Evolutionary conservation across 2,329 filamentous ascomycete genomes (phyloP), one percentile per base, ranked within the genome.

Genomic region (Esteya vermicola): DNA sequence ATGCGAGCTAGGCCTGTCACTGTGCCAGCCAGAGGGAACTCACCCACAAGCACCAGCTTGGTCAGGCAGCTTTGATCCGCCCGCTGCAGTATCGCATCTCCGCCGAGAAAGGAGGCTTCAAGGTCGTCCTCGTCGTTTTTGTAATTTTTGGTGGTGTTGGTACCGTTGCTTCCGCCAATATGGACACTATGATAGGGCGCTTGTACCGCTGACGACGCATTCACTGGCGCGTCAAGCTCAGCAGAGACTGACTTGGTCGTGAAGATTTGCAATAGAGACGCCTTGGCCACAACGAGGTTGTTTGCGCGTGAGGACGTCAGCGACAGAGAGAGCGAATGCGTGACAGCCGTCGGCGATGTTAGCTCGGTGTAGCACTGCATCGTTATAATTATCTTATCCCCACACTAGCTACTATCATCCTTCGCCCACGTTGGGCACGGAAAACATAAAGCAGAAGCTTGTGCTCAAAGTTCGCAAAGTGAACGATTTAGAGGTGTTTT

Each of bases 321-420:
- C 27, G 86, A 75, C 31, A 94, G 63, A 44, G 69, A 73, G 53
- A 95, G 64, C 48, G 88, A 85, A 64, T 94, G 82, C 54, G 85
- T 88, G 62, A 96, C 86, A 57, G 88, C 88, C 58, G 88, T 93
- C 40, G 91, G 88, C 66, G 89, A 83, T 59, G 85, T 78, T 58
- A 98, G 71, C 70, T 98, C 91, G 55, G 85, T 88, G 65, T 96
- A 96, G 70, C 85, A 93, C 75, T 96, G 89, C 89, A 96, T 96
- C 18, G 37, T 46, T 30, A 8, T 13, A 31, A 31, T 8, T 4
- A n/a, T 14, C 13, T 14, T n/a, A n/a, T n/a, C n/a, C n/a, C n/a
- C n/a, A n/a, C n/a, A n/a, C n/a, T n/a, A n/a, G n/a, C n/a, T n/a
- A n/a, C n/a, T n/a, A n/a, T n/a, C n/a, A n/a, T n/a, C n/a, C n/a